Evolutionary conservation across 2,329 filamentous ascomycete genomes (phyloP).

Genomic region (Fusarium decemcellulare): DNA sequence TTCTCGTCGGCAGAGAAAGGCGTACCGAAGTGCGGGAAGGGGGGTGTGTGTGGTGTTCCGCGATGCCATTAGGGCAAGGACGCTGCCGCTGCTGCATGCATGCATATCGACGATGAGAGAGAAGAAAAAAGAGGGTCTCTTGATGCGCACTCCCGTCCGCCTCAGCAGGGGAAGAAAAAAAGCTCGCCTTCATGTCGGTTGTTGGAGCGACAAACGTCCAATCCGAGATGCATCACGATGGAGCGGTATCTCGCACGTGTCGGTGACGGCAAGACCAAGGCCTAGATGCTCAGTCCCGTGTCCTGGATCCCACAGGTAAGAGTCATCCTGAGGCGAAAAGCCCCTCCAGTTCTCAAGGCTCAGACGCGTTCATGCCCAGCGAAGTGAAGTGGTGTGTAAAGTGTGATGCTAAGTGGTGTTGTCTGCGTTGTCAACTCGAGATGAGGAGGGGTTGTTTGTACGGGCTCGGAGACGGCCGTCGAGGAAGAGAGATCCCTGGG

Average conservation of each 20-base stretch:
- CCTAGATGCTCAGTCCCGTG: constrained; percentile 25
- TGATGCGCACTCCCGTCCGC: constrained; percentile 20
- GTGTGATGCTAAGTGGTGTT: constrained; percentile 32
- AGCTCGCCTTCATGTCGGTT: background rate
- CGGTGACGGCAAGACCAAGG: constrained; percentile 40
- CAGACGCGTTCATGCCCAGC: constrained; percentile 47
- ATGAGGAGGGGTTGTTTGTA: constrained; percentile 3
- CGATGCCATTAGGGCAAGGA: constrained; percentile 44
- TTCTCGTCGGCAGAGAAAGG: constrained; percentile 27
- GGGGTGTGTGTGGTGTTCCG: constrained; percentile 27
- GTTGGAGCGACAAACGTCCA: constrained; percentile 38
- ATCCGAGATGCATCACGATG: constrained; percentile 42
- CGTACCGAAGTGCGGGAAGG: constrained; percentile 20
- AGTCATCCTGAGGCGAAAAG: constrained; percentile 35
- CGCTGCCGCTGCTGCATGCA: constrained; percentile 36
- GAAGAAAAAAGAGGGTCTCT: constrained; percentile 42
- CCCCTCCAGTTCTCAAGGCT: constrained; percentile 44
- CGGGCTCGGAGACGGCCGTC: constrained; percentile 32
- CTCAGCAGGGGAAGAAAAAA: constrained; percentile 13
- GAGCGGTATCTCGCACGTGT: constrained; percentile 40
- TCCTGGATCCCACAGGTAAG: constrained; percentile 29
- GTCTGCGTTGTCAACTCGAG: constrained; percentile 39
- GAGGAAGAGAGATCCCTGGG: constrained; percentile 23
- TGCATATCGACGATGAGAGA: constrained; percentile 30
- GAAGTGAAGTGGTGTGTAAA: constrained; percentile 26